phyloP scores from a whole-genome alignment of 495 filamentous ascomycete species.

The Parathielavia hyrcaniae region DNA sequence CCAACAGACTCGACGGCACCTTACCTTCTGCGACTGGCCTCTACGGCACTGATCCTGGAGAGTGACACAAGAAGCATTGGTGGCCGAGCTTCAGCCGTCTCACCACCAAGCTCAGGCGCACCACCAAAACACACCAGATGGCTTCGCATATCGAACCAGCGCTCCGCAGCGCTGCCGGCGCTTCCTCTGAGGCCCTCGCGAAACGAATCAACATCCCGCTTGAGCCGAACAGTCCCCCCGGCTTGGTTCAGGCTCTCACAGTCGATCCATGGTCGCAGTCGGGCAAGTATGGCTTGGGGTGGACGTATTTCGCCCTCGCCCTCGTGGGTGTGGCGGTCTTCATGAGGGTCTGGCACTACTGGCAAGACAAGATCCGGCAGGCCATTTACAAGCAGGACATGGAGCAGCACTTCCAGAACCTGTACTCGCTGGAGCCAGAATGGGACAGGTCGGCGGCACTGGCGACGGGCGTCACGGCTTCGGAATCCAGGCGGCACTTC shows the following conservation, averaged over 20 bases:
- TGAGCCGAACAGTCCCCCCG: constrained; percentile 61
- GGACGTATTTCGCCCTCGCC: constrained; percentile 77
- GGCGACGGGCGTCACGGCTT: constrained; percentile 54
- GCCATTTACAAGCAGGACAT: constrained; percentile 73
- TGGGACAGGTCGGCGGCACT: constrained; percentile 62
- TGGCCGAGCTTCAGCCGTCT: constrained; percentile 4
- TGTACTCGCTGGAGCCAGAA: constrained; percentile 51
- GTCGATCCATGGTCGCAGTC: constrained; percentile 72
- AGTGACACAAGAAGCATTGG: neutral
- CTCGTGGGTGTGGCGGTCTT: constrained; percentile 56
- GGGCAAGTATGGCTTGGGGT: constrained; percentile 83
- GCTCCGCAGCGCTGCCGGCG: constrained; percentile 21
- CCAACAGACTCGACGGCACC: neutral
- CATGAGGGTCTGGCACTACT: constrained; percentile 72
- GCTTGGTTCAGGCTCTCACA: constrained; percentile 64
- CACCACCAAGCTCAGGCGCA: constrained; percentile 7
- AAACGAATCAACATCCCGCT: constrained; percentile 72
- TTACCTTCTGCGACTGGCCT: neutral
- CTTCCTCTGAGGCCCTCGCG: constrained; percentile 42
- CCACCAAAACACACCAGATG: constrained; percentile 22
- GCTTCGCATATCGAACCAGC: constrained; percentile 24
- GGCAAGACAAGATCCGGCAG: constrained; percentile 81
- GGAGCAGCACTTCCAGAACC: constrained; percentile 48
- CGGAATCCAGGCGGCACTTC: constrained; percentile 53
- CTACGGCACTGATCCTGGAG: neutral